These are phyloP conservation scores for Blastobotrys illinoisensis DNA, from an alignment of 1,139 yeast species.

Conservation along the genomic window DNA sequence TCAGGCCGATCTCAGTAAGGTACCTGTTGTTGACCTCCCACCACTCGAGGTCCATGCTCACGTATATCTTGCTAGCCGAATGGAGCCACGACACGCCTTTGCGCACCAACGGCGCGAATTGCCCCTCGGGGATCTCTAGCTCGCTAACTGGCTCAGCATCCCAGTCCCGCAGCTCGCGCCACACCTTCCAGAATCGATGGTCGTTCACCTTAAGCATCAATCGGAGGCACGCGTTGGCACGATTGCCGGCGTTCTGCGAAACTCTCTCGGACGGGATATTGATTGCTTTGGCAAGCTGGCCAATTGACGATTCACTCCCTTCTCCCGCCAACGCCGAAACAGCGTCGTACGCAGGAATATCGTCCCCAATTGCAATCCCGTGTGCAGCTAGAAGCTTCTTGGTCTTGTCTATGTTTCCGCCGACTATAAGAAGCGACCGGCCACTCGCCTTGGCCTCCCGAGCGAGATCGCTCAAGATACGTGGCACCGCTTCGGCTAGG, in stretches of 20 bases:
- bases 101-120: not conserved
- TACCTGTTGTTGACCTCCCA: slow-evolving; percentile 45
- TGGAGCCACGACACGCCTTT: slow-evolving; percentile 6
- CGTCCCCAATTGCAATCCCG: not conserved
- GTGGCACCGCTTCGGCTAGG: not conserved
- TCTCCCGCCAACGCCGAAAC: not conserved
- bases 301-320: not conserved
- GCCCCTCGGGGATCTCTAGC: not conserved
- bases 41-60: slow-evolving; percentile 61
- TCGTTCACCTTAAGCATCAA: not conserved
- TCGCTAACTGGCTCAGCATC: not conserved
- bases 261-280: not conserved
- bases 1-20: slow-evolving; percentile 64
- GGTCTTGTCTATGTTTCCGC: not conserved
- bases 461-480: not conserved
- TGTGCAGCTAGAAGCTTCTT: not conserved
- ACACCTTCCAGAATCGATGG: not conserved
- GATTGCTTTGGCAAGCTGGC: not conserved
- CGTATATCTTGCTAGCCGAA: slow-evolving; percentile 13
- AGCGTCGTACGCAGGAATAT: not conserved
- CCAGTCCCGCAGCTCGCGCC: not conserved
- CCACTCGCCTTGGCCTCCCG: not conserved
- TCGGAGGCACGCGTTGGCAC: not conserved
- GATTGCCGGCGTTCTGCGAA: not conserved
- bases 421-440: not conserved